These are phyloP conservation scores for Globisporangium apiculatum DNA, from an alignment of 352 stramenopile genomes.

Conservation along the genomic window DNA sequence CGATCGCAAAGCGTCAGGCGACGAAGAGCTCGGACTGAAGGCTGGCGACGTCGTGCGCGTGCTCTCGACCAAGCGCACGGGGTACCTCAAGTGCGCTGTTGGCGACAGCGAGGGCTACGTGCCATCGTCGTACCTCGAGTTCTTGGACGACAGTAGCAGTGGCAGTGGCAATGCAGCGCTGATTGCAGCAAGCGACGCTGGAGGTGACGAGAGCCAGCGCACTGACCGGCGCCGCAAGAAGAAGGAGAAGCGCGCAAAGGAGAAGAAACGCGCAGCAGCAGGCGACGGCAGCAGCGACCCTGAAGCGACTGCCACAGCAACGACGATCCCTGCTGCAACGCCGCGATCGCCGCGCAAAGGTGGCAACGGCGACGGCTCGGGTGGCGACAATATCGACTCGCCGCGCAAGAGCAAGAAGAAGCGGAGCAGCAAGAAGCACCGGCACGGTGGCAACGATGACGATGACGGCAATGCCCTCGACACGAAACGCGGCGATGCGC, in stretches of 20 bases:
- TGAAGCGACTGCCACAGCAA: slow-evolving; percentile 20
- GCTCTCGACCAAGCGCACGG: slow-evolving; percentile 69
- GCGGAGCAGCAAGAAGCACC: slow-evolving; percentile 20
- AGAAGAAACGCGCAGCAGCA: slow-evolving; percentile 16
- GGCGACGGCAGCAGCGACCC: slow-evolving; percentile 20
- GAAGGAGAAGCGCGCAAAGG: slow-evolving; percentile 42
- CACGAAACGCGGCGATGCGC: slow-evolving; percentile 8
- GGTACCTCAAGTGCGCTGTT: slow-evolving; percentile 79
- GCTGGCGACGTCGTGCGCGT: slow-evolving; percentile 66
- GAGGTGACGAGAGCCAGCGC: slow-evolving; percentile 26
- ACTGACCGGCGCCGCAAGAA: slow-evolving; percentile 51
- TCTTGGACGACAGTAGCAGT: slow-evolving; percentile 35
- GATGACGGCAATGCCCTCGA: slow-evolving; percentile 5
- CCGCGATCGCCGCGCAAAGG: slow-evolving; percentile 38
- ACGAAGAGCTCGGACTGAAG: slow-evolving; percentile 63
- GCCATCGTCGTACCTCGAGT: slow-evolving; percentile 79
- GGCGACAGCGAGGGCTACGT: slow-evolving; percentile 68
- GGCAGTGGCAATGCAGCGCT: not conserved
- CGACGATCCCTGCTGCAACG: not conserved
- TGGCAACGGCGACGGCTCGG: slow-evolving; percentile 13
- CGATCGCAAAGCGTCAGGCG: slow-evolving; percentile 66
- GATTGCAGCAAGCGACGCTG: not conserved
- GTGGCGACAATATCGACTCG: slow-evolving; percentile 19
- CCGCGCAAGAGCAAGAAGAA: slow-evolving; percentile 70
- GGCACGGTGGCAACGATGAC: slow-evolving; percentile 20